Percentiles rank a stretch among this genome's conserved stretches.
Evolutionary conservation across 2,329 filamentous ascomycete genomes (phyloP).

Genomic region (Geoglossum cookeanum): DNA sequence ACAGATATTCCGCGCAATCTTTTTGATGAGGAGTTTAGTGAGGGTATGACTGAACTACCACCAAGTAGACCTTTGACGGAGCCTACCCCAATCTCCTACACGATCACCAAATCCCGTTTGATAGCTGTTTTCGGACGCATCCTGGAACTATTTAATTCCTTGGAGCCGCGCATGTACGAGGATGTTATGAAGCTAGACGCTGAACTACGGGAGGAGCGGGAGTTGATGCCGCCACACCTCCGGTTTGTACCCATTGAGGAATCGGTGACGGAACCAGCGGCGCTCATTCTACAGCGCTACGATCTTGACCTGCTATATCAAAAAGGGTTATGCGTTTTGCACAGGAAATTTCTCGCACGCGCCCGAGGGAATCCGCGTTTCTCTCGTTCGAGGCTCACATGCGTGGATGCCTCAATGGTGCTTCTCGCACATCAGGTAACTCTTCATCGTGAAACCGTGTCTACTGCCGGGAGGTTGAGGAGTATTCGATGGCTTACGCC

Average conservation of each 20-base stretch:
- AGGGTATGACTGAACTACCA: conserved; percentile 47
- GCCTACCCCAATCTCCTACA: conserved; percentile 58
- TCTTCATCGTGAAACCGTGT: conserved; percentile 51
- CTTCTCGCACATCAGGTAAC: conserved; percentile 61
- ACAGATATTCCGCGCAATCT: conserved; percentile 58
- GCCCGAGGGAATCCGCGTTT: conserved; percentile 66
- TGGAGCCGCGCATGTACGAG: conserved; percentile 30
- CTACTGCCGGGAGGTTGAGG: conserved; percentile 44
- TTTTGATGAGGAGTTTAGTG: conserved; percentile 62
- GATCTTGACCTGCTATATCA: conserved; percentile 71
- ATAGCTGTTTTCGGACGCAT: conserved; percentile 53
- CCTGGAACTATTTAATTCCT: conserved; percentile 39
- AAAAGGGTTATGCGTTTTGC: conserved; percentile 74
- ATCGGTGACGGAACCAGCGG: conserved; percentile 47
- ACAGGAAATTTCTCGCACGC: conserved; percentile 67
- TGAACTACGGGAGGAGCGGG: conserved; percentile 39
- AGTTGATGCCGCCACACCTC: conserved; percentile 11
- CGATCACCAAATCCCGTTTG: conserved; percentile 55
- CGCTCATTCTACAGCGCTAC: conserved; percentile 60
- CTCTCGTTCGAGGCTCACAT: conserved; percentile 62
- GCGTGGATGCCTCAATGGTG: conserved; percentile 71
- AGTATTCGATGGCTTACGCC: conserved; percentile 63
- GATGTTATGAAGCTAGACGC: conserved; percentile 44
- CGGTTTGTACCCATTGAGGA: conserved; percentile 39
- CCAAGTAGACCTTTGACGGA: conserved; percentile 47